Evolutionary conservation across 208 protist species (phyloP).

Genomic region (Trypanosoma platydactyli): DNA sequence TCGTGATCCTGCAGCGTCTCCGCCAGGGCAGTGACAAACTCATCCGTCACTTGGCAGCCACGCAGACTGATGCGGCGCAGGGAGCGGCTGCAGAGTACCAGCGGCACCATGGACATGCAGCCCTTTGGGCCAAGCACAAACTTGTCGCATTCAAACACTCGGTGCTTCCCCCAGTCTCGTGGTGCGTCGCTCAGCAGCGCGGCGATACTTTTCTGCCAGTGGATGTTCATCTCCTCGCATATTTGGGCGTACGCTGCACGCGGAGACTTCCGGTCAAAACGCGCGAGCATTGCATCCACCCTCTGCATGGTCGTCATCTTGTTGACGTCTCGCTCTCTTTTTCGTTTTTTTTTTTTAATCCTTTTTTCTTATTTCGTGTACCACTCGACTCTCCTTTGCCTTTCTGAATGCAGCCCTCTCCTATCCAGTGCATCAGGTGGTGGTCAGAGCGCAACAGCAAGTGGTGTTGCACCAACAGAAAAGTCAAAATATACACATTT

Average conservation of each 20-base stretch:
- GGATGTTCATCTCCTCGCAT: slow-evolving; percentile 69
- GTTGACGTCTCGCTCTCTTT: neutral
- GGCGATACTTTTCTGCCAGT: slow-evolving; percentile 61
- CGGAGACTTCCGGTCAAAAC: slow-evolving; percentile 77
- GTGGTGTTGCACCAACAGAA: neutral
- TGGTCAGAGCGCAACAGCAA: neutral
- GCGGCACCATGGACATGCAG: slow-evolving; percentile 74
- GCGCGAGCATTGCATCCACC: slow-evolving; percentile 64
- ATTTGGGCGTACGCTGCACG: slow-evolving; percentile 76
- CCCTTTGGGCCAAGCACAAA: slow-evolving; percentile 67
- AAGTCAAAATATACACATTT: no score
- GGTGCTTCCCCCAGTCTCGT: slow-evolving; percentile 64
- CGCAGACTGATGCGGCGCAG: slow-evolving; percentile 64
- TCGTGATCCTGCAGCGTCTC: slow-evolving; percentile 66
- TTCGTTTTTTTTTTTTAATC: neutral
- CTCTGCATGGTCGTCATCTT: slow-evolving; percentile 78
- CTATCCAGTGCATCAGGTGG: neutral
- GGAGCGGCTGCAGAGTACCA: slow-evolving; percentile 67
- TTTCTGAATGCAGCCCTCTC: neutral
- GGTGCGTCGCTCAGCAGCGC: slow-evolving; percentile 56
- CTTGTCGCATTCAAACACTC: slow-evolving; percentile 54
- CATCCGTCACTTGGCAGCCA: slow-evolving; percentile 68
- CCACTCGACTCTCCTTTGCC: neutral
- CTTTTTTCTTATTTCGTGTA: slow-evolving; percentile 2
- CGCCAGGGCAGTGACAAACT: slow-evolving; percentile 59